Percentiles rank a stretch among this genome's conserved stretches.
Conservation (phyloP, 495 filamentous ascomycete species). For the Astrothelium macrocarpum region DNA sequence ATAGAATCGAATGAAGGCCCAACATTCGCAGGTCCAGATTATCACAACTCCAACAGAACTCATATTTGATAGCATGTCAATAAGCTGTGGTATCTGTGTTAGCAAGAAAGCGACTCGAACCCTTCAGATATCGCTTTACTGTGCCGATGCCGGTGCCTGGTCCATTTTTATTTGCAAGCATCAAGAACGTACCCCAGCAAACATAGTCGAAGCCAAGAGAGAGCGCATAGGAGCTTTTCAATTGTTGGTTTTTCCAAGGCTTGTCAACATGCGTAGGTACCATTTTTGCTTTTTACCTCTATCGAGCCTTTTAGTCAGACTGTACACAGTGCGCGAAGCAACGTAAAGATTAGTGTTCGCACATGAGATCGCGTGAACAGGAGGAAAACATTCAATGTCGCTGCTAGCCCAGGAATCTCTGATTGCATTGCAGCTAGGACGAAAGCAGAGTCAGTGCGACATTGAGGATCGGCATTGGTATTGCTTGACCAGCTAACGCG, state of each 20-base stretch:
- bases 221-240: neutral
- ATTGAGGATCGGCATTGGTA: neutral
- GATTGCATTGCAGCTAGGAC: slow-evolving; percentile 11
- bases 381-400: slow-evolving; percentile 34
- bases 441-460: neutral
- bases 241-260: neutral
- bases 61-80: slow-evolving; percentile 1
- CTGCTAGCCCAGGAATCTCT: slow-evolving; percentile 24
- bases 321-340: slow-evolving; percentile 39
- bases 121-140: neutral
- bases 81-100: neutral
- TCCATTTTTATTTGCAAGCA: neutral
- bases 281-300: slow-evolving; percentile 7
- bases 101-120: neutral
- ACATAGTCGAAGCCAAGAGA: neutral
- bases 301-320: slow-evolving; percentile 32
- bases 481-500: neutral
- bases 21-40: slow-evolving; percentile 5
- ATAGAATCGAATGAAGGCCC: slow-evolving; percentile 6
- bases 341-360: slow-evolving; percentile 41
- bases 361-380: slow-evolving; percentile 36
- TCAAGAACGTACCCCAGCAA: neutral
- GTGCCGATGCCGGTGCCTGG: neutral
- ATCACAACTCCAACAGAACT: slow-evolving; percentile 1
- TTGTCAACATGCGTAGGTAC: neutral